Conservation (phyloP, 2,329 filamentous ascomycete species). For the Aspergillus intermedius region DNA sequence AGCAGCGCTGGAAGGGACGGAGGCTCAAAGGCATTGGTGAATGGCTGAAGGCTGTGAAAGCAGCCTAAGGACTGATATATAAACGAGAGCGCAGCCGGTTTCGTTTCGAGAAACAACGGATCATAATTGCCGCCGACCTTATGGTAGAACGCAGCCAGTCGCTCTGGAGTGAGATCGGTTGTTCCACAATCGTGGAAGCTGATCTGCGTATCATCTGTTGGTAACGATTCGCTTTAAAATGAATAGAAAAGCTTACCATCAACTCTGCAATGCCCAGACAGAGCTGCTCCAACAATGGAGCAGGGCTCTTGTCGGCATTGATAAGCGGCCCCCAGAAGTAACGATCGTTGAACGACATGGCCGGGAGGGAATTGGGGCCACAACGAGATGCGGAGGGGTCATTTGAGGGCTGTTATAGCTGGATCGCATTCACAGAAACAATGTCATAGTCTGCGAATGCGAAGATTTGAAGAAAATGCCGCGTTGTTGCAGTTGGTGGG, state of each 20-base stretch:
- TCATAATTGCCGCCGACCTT: slow-evolving; percentile 70
- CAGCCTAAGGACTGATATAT: slow-evolving; percentile 91
- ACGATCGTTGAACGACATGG: slow-evolving; percentile 25
- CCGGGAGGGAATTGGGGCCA: slow-evolving; percentile 12
- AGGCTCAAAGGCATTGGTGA: slow-evolving; percentile 59
- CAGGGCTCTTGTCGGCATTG: slow-evolving; percentile 60
- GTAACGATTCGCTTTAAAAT: neutral
- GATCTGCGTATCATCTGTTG: slow-evolving; percentile 12
- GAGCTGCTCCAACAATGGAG: slow-evolving; percentile 60
- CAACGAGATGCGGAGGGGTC: slow-evolving; percentile 3
- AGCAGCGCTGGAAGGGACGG: slow-evolving; percentile 81
- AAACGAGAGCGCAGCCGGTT: slow-evolving; percentile 70
- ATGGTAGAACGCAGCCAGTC: slow-evolving; percentile 71
- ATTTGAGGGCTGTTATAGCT: slow-evolving; percentile 10
- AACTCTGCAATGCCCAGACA: slow-evolving; percentile 61
- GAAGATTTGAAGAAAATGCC: neutral
- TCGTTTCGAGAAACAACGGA: slow-evolving; percentile 69
- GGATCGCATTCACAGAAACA: neutral
- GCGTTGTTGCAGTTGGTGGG: neutral
- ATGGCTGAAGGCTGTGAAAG: slow-evolving; percentile 76
- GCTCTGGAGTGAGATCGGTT: slow-evolving; percentile 51
- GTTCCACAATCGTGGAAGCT: slow-evolving; percentile 29
- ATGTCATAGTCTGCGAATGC: neutral
- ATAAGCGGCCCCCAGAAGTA: slow-evolving; percentile 59
- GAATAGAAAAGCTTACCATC: slow-evolving; percentile 49